These are phyloP conservation scores for Puya raimondii DNA, from an alignment of 176 grass and related monocot species.

Conservation along the genomic window DNA sequence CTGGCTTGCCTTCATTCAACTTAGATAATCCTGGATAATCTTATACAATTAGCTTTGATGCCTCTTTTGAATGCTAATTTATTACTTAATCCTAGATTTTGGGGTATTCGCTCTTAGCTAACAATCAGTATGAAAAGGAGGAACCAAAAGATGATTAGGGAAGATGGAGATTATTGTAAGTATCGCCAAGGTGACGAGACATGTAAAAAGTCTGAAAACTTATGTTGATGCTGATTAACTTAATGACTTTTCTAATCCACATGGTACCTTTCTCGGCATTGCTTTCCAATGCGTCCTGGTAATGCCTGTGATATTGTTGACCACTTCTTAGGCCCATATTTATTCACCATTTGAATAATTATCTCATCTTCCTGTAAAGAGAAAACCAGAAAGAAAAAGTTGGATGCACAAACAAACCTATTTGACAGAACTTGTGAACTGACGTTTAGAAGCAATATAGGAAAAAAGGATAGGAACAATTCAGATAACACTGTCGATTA, in stretches of 20 bases:
- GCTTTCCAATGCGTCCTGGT: constrained; percentile 94
- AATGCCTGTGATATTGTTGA: constrained; percentile 89
- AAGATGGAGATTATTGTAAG: background rate
- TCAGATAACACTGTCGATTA: background rate
- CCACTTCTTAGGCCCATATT: constrained; percentile 91
- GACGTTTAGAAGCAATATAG: too few species aligned
- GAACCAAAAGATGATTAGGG: background rate
- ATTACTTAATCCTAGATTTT: too few species aligned
- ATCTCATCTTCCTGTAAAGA: constrained; percentile 73
- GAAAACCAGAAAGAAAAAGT: background rate
- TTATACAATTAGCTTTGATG: too few species aligned
- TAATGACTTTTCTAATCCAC: background rate
- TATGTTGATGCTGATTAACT: too few species aligned
- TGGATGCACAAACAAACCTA: background rate
- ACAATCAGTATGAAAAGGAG: background rate
- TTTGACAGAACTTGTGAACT: too few species aligned
- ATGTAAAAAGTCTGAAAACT: too few species aligned
- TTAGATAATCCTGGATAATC: too few species aligned
- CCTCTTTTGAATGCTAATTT: too few species aligned
- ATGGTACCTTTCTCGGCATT: constrained; percentile 78
- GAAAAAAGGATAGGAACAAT: background rate
- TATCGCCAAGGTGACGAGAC: too few species aligned
- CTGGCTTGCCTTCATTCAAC: too few species aligned
- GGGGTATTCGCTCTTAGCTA: too few species aligned
- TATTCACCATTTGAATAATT: constrained; percentile 87